Percentiles rank a stretch among this genome's conserved stretches.
Conservation (phyloP, 768 basidiomycete genomes). For the Clavulina sp. region DNA sequence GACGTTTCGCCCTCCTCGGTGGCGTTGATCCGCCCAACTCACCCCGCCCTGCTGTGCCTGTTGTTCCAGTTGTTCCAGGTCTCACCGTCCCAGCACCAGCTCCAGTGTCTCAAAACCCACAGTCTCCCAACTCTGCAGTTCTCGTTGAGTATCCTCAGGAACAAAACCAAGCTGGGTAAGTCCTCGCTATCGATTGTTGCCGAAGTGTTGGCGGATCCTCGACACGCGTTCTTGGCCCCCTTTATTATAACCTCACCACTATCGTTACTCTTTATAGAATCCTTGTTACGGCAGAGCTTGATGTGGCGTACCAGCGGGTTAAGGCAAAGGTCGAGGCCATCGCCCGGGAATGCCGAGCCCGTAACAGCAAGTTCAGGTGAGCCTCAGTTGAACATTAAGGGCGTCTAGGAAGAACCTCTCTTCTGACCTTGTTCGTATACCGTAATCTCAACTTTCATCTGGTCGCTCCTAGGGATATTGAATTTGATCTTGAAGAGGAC, state of each 20-base stretch:
- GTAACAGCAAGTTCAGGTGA: conserved; percentile 36
- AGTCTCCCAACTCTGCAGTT: too few relatives aligned
- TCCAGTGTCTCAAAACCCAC: too few relatives aligned
- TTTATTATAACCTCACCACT: background rate
- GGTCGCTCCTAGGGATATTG: conserved; percentile 38
- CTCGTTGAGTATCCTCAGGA: too few relatives aligned
- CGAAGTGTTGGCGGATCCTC: too few relatives aligned
- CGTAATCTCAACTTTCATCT: too few relatives aligned
- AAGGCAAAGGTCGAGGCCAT: conserved; percentile 29
- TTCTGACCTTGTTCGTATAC: background rate
- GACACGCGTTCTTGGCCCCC: background rate
- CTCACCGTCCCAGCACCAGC: too few relatives aligned
- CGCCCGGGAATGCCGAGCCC: conserved; percentile 27
- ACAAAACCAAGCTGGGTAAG: too few relatives aligned
- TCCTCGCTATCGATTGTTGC: too few relatives aligned
- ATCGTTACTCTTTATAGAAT: conserved; percentile 11
- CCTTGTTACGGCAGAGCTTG: conserved; percentile 28
- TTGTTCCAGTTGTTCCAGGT: too few relatives aligned
- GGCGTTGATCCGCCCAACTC: too few relatives aligned
- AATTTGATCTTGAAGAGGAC: conserved; percentile 36
- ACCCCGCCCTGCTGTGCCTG: too few relatives aligned
- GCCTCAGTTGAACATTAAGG: conserved; percentile 11
- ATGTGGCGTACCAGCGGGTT: conserved; percentile 30
- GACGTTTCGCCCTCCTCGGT: too few relatives aligned
- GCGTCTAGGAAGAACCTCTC: background rate